phyloP scores from a whole-genome alignment of 371 early-diverging fungal species.

The Mortierella sp. region DNA sequence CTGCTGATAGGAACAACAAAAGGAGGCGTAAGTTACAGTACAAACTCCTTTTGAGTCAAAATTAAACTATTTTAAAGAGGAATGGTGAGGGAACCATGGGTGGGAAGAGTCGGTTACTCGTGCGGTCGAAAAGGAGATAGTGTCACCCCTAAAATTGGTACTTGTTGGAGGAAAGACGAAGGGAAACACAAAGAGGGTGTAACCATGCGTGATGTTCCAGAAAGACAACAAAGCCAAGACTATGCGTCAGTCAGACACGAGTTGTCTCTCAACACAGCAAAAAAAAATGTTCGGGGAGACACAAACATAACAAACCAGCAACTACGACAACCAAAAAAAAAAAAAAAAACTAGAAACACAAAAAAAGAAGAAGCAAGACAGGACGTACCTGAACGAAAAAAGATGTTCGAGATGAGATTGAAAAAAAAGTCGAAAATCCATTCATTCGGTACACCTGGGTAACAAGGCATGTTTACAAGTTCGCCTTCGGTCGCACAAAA shows the following conservation, averaged over 20 bases:
- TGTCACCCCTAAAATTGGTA: too few species aligned
- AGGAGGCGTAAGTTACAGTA: not conserved
- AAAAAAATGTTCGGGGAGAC: not conserved
- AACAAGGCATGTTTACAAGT: too few species aligned
- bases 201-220: too few species aligned
- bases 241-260: slow-evolving; percentile 9
- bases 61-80: not conserved
- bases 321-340: not conserved
- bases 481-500: too few species aligned
- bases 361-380: not conserved
- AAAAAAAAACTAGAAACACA: not conserved
- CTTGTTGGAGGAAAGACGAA: too few species aligned
- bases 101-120: too few species aligned
- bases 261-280: not conserved
- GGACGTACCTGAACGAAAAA: not conserved
- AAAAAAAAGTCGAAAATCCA: not conserved
- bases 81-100: too few species aligned
- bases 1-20: not conserved
- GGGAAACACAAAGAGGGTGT: not conserved
- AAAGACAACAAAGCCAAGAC: too few species aligned
- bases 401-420: not conserved
- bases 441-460: not conserved
- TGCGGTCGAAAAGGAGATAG: too few species aligned
- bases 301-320: not conserved
- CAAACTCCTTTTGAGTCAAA: not conserved